Base-by-base conservation (phyloP, 805 yeast genomes). In the Komagataella pastoris region DNA sequence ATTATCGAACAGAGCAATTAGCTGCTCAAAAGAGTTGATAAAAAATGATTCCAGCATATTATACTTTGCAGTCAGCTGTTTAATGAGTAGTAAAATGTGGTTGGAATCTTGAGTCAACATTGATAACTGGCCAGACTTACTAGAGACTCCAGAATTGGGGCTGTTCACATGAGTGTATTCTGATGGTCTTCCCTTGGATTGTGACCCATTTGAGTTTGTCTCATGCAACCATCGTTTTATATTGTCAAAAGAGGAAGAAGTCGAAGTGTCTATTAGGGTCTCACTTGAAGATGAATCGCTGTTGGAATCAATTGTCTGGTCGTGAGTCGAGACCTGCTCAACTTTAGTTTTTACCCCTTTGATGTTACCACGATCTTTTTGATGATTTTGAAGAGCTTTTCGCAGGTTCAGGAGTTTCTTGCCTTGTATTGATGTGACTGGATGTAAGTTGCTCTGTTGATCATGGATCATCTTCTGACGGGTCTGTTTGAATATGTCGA, bases 1-100 rank as follows among this genome's bases (percentile, higher is more conserved):
- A 40, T 54, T 52, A 46, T 54, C 56, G 17, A 54, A 10, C 8
- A 54, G n/a, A 12, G 54, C 49, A 17, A 51, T 54, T 24, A 52
- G 19, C 6, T 46, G 24, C 48, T 54, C 56, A 21, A 54, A 30
- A 18, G 54, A 52, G 14, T 46, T 47, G 5, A 52, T 17, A 10
- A 52, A 17, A 6, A 18, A 17, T 14, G 36, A n/a, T 46, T 54
- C 55, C 21, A 45, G 36, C 24, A n/a, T 17, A 7, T 7, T 48
- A 47, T 51, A 48, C 19, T 48, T 47, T 36, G 17, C 44, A 14
- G 24, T 10, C 7, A 44, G 14, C 36, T 49, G 36, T 17, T 40
- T 48, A 40, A 40, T n/a, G 6, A 44, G 40, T 12, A 30, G 14
- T 30, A 30, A 8, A 8, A 30, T 30, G n/a, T 30, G 40, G 14